Percentiles rank a stretch among this genome's conserved stretches.
phyloP scores from a whole-genome alignment of 169 alveolate species.

The Theileria annulata region DNA sequence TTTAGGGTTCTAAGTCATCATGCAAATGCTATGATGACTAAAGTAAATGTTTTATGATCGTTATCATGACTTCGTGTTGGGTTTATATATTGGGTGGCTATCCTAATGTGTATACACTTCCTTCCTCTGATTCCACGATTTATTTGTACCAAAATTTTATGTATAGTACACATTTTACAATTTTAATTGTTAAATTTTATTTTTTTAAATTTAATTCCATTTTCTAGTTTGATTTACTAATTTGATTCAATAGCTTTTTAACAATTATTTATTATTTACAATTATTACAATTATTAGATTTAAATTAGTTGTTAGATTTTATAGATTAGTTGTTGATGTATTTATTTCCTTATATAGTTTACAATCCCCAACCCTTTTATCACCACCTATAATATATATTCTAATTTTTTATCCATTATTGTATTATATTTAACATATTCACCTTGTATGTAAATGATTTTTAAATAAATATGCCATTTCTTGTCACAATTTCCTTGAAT shows the following conservation, averaged over 20 bases:
- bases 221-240: background rate
- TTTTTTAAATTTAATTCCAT: background rate
- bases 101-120: background rate
- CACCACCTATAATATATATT: background rate
- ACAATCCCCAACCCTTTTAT: background rate
- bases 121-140: background rate
- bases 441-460: background rate
- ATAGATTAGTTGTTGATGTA: background rate
- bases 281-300: background rate
- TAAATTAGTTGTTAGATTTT: too few relatives aligned
- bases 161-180: background rate
- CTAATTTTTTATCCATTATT: background rate
- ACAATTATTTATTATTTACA: background rate
- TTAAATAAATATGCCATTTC: background rate
- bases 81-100: background rate
- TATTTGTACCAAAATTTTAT: background rate
- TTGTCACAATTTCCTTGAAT: background rate
- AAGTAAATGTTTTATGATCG: background rate
- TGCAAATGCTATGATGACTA: conserved; percentile 6
- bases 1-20: conserved; percentile 13
- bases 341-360: background rate
- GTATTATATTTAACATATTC: background rate
- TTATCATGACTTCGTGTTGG: background rate
- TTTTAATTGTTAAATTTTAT: too few relatives aligned
- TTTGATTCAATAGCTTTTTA: background rate